These are phyloP conservation scores for Pseudofabraea citricarpa DNA, from an alignment of 2,329 filamentous ascomycete genomes.

Conservation along the genomic window DNA sequence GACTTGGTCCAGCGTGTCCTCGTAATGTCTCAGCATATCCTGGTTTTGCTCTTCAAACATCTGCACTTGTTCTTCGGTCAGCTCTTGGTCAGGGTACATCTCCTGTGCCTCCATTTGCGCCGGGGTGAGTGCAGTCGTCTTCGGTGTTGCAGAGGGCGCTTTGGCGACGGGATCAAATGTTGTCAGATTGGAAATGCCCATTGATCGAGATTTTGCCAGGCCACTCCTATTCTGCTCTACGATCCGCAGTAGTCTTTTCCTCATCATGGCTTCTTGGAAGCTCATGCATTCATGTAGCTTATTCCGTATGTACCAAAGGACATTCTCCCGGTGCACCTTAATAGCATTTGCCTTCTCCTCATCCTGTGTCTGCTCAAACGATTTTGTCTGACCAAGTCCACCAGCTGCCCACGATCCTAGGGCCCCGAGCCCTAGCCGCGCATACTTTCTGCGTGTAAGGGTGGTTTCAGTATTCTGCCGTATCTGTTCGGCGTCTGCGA, in stretches of 20 bases:
- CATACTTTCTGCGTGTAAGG: slow-evolving; percentile 67
- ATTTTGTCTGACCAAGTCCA: slow-evolving; percentile 48
- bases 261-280: slow-evolving; percentile 88
- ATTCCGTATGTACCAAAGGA: slow-evolving; percentile 77
- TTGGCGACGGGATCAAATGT: slow-evolving; percentile 14
- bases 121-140: slow-evolving; percentile 7
- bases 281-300: slow-evolving; percentile 71
- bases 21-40: slow-evolving; percentile 88
- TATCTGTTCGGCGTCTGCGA: slow-evolving; percentile 77
- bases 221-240: slow-evolving; percentile 87
- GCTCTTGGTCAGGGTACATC: slow-evolving; percentile 31
- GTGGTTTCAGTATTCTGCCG: slow-evolving; percentile 71
- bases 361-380: slow-evolving; percentile 63
- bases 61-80: slow-evolving; percentile 83
- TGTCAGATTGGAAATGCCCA: slow-evolving; percentile 20
- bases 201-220: slow-evolving; percentile 60
- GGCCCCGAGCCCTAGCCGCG: slow-evolving; percentile 55
- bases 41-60: slow-evolving; percentile 92
- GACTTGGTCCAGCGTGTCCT: slow-evolving; percentile 91
- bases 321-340: slow-evolving; percentile 70
- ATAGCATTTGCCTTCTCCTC: slow-evolving; percentile 66
- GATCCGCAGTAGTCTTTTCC: slow-evolving; percentile 76
- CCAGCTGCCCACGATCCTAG: slow-evolving; percentile 66
- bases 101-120: slow-evolving; percentile 16
- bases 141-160: slow-evolving; percentile 11